Conservation (phyloP, 2,329 filamentous ascomycete species). For the Talaromyces sp. region DNA sequence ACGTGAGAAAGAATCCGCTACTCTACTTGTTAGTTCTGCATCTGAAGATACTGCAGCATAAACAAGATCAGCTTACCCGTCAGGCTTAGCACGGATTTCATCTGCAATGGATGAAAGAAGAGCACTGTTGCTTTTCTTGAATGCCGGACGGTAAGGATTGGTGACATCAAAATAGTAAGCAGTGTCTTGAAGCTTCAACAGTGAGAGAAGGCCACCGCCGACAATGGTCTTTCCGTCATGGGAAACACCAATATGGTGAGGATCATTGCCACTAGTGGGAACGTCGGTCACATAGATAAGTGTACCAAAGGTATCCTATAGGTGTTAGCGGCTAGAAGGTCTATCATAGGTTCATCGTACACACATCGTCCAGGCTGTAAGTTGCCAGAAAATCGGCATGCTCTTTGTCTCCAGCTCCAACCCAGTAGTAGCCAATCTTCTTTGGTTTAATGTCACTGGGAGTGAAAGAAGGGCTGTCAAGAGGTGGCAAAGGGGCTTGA, state of each 20-base stretch:
- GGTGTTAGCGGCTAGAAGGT: neutral
- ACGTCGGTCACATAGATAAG: slow-evolving; percentile 56
- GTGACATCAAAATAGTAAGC: slow-evolving; percentile 58
- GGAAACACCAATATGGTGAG: slow-evolving; percentile 54
- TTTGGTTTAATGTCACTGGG: slow-evolving; percentile 55
- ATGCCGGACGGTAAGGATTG: slow-evolving; percentile 55
- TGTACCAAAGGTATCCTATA: slow-evolving; percentile 54
- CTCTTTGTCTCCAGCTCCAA: slow-evolving; percentile 54
- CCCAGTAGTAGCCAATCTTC: slow-evolving; percentile 64
- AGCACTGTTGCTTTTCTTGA: slow-evolving; percentile 56
- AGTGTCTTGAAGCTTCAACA: slow-evolving; percentile 57
- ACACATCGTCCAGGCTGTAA: slow-evolving; percentile 53
- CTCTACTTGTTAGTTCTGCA: no score
- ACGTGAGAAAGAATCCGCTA: slow-evolving; percentile 60
- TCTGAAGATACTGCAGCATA: no score
- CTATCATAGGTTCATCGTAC: slow-evolving; percentile 2
- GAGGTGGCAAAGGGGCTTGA: slow-evolving; percentile 54
- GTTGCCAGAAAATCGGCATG: slow-evolving; percentile 57
- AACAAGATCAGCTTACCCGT: no score
- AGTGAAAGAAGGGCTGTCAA: slow-evolving; percentile 50
- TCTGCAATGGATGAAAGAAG: slow-evolving; percentile 56
- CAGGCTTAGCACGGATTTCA: slow-evolving; percentile 59
- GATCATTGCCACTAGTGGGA: slow-evolving; percentile 54
- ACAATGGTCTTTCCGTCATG: slow-evolving; percentile 54
- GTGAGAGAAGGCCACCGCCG: slow-evolving; percentile 53